Base-by-base conservation (phyloP, 1,284 basidiomycete genomes). In the Austroboletus olivaceoglutinosus region DNA sequence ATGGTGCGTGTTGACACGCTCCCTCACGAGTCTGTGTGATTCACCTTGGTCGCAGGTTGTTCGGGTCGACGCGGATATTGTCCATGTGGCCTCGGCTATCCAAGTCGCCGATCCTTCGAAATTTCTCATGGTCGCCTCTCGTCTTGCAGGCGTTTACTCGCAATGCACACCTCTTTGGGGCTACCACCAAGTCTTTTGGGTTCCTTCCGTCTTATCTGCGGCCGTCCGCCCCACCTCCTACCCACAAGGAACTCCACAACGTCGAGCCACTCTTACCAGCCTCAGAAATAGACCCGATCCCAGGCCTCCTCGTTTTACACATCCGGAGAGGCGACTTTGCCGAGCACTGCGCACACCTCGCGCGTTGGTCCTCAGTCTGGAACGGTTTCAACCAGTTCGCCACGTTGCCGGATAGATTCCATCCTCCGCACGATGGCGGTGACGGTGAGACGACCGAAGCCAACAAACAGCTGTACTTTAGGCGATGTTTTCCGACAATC, bases 401-500 rank as follows among this genome's bases (percentile, higher is more conserved):
- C 0, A 61, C 64, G 2, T 64, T 76, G 13, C 70, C 68, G 2
- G 75, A 75, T 48, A 63, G 60, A 11, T 77, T 76, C 56, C 53
- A 49, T 12, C 48, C 55, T 1, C 69, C 70, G 2, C 30, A 55
- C 4, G 61, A 57, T n/a, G 61, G 55, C 1, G 54, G 55, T 2
- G 47, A 27, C 4, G 68, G 64, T 8, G 38, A 58, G 21, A 53
- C 60, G 43, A 65, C 56, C n/a, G 64, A 70, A 15, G 58, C 62
- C 23, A 67, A 62, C 45, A 37, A 55, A 22, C 53, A 58, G 1
- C 52, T 59, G 21, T 82, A 80, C 55, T 45, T 69, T 16, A 38
- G 50, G 38, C 77, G 73, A 40, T 85, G 83, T 60, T 78, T 69
- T 53, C 82, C 82, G 0, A 64, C 65, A 16, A 64, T 74, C n/a